Evolutionary conservation across 1,139 yeast species (phyloP).

Genomic region (Protomyces pachydermus): DNA sequence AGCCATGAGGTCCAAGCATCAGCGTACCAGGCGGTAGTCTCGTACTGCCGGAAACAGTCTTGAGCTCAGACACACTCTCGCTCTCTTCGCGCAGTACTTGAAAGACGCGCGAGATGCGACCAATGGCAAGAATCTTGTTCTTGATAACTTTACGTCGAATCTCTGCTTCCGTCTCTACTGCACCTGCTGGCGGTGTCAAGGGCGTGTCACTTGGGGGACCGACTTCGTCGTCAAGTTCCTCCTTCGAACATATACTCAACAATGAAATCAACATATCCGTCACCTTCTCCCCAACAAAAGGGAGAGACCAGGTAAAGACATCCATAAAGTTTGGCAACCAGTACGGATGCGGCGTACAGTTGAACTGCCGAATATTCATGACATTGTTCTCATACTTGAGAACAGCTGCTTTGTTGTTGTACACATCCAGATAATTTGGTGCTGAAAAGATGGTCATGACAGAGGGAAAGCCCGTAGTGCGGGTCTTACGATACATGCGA

Average conservation of each 20-base stretch:
- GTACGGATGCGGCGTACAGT: constrained; percentile 89
- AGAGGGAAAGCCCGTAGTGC: constrained; percentile 86
- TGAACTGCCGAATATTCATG: constrained; percentile 93
- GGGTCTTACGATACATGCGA: constrained; percentile 83
- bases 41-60: constrained; percentile 58
- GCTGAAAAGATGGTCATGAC: constrained; percentile 91
- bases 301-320: constrained; percentile 94
- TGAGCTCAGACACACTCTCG: constrained; percentile 77
- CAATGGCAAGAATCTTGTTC: constrained; percentile 90
- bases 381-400: constrained; percentile 76
- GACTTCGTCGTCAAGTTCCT: constrained; percentile 73
- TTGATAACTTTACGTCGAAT: constrained; percentile 61
- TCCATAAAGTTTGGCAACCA: constrained; percentile 98
- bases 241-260: constrained; percentile 89
- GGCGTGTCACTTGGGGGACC: constrained; percentile 7
- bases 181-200: constrained; percentile 30
- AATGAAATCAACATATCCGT: constrained; percentile 91
- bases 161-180: constrained; percentile 33
- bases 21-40: constrained; percentile 83
- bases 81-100: constrained; percentile 83
- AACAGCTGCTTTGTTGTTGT: constrained; percentile 94
- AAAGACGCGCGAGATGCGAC: constrained; percentile 90
- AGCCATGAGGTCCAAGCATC: constrained; percentile 75
- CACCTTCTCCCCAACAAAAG: constrained; percentile 92
- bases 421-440: constrained; percentile 88